A percentile compares a stretch with the other conserved stretches of the same genome.
These are phyloP conservation scores for Coniophora puteana DNA, from an alignment of 1,284 basidiomycete species.

Conservation along the genomic window DNA sequence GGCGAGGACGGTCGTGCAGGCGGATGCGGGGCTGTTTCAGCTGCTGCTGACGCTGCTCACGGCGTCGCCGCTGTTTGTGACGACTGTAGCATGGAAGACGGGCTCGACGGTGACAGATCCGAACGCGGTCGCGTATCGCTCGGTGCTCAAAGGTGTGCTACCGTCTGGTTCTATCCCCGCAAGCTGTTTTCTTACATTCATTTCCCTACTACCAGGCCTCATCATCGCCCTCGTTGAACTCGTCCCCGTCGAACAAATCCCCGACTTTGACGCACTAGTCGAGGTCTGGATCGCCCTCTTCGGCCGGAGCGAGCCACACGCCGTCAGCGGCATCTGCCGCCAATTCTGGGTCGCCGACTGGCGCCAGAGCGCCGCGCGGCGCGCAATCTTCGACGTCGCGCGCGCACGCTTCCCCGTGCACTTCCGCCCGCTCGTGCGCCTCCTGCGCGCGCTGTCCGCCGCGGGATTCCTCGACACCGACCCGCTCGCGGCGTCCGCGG, in stretches of 20 bases:
- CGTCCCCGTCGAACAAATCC: conserved; percentile 66
- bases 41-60: conserved; percentile 57
- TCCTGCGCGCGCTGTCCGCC: conserved; percentile 74
- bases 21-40: conserved; percentile 54
- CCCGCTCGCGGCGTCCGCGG: conserved; percentile 50
- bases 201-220: conserved; percentile 44
- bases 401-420: conserved; percentile 80
- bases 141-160: conserved; percentile 75
- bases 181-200: conserved; percentile 5
- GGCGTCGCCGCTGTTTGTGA: conserved; percentile 70
- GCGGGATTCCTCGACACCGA: conserved; percentile 69
- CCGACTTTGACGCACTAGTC: conserved; percentile 68
- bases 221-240: conserved; percentile 72
- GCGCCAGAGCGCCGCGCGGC: conserved; percentile 54
- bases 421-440: conserved; percentile 64
- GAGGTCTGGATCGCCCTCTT: conserved; percentile 81
- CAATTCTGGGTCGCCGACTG: conserved; percentile 79
- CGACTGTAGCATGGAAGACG: conserved; percentile 60
- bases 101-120: conserved; percentile 72
- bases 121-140: conserved; percentile 79
- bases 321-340: conserved; percentile 66
- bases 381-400: conserved; percentile 77
- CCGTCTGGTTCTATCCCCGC: not conserved
- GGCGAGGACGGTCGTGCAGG: conserved; percentile 48
- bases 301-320: conserved; percentile 68